Percentiles rank a stretch among this genome's conserved stretches.
Conservation (phyloP, 495 filamentous ascomycete genomes). For the Echria macrotheca region DNA sequence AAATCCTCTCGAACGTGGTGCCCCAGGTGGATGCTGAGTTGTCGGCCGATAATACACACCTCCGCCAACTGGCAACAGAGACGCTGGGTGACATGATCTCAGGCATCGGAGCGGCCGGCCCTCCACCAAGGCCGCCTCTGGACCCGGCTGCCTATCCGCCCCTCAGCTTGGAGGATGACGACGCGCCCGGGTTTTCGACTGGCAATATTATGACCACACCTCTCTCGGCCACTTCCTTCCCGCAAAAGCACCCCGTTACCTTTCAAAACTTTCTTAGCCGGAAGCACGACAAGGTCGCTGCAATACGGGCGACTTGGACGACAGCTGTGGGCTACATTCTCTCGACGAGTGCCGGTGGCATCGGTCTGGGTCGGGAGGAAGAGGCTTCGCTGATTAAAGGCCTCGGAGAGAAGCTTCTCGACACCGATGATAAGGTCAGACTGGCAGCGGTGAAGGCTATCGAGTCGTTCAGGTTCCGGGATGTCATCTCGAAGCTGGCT, state of each 20-base stretch:
- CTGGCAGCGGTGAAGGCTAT: conserved; percentile 80
- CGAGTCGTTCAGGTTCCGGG: conserved; percentile 66
- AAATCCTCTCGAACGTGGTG: conserved; percentile 86
- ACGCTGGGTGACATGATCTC: conserved; percentile 91
- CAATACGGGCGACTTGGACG: conserved; percentile 80
- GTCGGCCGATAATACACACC: conserved; percentile 77
- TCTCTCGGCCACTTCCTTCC: conserved; percentile 75
- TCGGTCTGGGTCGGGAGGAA: conserved; percentile 72
- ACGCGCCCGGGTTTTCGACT: conserved; percentile 36
- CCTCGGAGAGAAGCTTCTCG: conserved; percentile 73
- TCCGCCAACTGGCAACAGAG: conserved; percentile 83
- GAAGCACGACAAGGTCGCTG: conserved; percentile 72
- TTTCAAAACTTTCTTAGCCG: conserved; percentile 80
- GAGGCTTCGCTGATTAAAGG: conserved; percentile 65
- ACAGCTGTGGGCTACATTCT: conserved; percentile 76
- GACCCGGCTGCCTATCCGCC: conserved; percentile 80
- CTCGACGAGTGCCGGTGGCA: conserved; percentile 76
- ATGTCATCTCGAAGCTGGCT: conserved; percentile 76
- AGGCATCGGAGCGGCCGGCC: conserved; percentile 84
- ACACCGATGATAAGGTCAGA: conserved; percentile 86
- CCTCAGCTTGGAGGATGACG: conserved; percentile 56
- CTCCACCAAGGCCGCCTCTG: conserved; percentile 63
- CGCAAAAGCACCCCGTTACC: conserved; percentile 66
- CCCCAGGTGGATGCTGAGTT: conserved; percentile 92
- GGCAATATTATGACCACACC: conserved; percentile 68